Evolutionary conservation across 2,329 filamentous ascomycete species (phyloP).

Genomic region (Dissoconium aciculare): DNA sequence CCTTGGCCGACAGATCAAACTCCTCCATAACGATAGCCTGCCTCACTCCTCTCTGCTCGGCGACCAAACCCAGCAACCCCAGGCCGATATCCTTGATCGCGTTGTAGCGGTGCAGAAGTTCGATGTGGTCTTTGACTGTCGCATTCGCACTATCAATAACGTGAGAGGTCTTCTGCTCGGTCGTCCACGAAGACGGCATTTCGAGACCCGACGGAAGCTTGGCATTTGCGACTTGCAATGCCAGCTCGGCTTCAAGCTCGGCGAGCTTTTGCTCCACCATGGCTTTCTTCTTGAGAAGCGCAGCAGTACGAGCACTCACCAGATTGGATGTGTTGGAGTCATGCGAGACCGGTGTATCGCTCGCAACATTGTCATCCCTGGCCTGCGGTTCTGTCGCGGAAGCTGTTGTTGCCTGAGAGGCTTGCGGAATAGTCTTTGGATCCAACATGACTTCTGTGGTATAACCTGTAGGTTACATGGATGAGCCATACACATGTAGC

Average conservation of each 20-base stretch:
- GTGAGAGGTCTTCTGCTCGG: conserved; percentile 14
- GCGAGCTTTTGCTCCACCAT: conserved; percentile 35
- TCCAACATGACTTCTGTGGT: too few species aligned
- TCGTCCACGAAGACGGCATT: conserved; percentile 14
- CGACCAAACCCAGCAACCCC: conserved; percentile 51
- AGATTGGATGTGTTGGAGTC: conserved; percentile 1
- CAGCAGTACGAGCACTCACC: too few species aligned
- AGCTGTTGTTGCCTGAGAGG: too few species aligned
- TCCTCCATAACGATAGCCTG: conserved; percentile 36
- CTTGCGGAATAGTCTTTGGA: too few species aligned
- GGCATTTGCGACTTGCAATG: conserved; percentile 19
- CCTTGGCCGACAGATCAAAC: conserved; percentile 31
- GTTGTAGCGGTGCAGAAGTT: conserved; percentile 52
- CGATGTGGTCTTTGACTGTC: conserved; percentile 49
- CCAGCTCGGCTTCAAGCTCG: conserved; percentile 31
- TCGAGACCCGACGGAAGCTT: conserved; percentile 17
- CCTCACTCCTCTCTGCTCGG: conserved; percentile 46
- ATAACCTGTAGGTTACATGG: too few species aligned
- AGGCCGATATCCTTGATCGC: conserved; percentile 55
- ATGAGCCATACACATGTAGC: too few species aligned
- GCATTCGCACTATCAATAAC: conserved; percentile 32
- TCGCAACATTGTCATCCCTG: too few species aligned
- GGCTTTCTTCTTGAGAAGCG: conserved; percentile 18
- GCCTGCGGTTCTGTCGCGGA: too few species aligned
- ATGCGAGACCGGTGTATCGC: too few species aligned